Conservation (phyloP, 2,329 filamentous ascomycete genomes). For the Alternaria ethzedia region DNA sequence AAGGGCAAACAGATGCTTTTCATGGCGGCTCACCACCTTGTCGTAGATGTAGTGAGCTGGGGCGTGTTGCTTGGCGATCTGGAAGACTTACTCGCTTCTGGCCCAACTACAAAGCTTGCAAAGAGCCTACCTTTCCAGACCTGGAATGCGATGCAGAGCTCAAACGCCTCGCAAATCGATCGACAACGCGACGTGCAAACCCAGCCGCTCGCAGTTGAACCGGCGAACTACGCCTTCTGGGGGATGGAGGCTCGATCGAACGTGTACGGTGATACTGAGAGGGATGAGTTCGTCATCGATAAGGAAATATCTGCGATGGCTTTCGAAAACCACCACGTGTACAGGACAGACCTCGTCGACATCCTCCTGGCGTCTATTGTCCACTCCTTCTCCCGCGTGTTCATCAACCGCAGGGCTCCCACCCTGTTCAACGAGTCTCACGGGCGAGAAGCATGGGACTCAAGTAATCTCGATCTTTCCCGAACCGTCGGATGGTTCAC, state of each 20-base stretch:
- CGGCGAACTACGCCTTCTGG: slow-evolving; percentile 38
- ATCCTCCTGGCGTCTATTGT: slow-evolving; percentile 62
- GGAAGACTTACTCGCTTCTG: slow-evolving; percentile 36
- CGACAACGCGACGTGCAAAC: slow-evolving; percentile 17
- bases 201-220: slow-evolving; percentile 18
- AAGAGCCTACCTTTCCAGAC: slow-evolving; percentile 38
- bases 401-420: slow-evolving; percentile 59
- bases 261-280: slow-evolving; percentile 38
- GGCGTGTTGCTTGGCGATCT: slow-evolving; percentile 40
- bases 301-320: slow-evolving; percentile 27
- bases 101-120: slow-evolving; percentile 13
- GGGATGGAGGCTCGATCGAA: slow-evolving; percentile 37
- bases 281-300: slow-evolving; percentile 35
- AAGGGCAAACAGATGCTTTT: slow-evolving; percentile 34
- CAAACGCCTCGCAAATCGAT: slow-evolving; percentile 18
- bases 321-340: slow-evolving; percentile 46
- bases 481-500: slow-evolving; percentile 69
- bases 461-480: slow-evolving; percentile 58
- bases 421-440: slow-evolving; percentile 55
- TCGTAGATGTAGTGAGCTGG: slow-evolving; percentile 45
- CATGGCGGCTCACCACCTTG: slow-evolving; percentile 41
- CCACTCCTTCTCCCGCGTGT: slow-evolving; percentile 63
- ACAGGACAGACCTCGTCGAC: slow-evolving; percentile 61
- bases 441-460: slow-evolving; percentile 50
- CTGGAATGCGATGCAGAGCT: slow-evolving; percentile 37